These are phyloP conservation scores for Ganoderma lingzhi DNA, from an alignment of 1,284 basidiomycete species.

Conservation along the genomic window DNA sequence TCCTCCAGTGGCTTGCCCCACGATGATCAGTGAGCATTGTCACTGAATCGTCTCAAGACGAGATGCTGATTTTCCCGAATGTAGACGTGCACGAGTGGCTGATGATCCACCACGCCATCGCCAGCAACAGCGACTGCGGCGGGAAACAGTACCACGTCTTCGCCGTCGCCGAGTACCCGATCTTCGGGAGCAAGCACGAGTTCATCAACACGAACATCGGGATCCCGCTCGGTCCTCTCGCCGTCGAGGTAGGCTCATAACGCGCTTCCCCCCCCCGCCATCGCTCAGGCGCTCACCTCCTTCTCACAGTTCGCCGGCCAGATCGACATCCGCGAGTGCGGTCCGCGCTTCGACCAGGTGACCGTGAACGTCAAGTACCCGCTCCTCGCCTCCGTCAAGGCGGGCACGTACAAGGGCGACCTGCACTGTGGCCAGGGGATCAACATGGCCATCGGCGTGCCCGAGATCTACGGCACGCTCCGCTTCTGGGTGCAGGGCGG, in stretches of 20 bases:
- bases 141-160: neutral
- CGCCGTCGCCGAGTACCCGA: slow-evolving; percentile 6
- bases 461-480: slow-evolving; percentile 2
- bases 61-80: neutral
- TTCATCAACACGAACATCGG: neutral
- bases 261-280: no score
- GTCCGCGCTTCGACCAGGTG: neutral
- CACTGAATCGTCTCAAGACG: no score
- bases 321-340: neutral
- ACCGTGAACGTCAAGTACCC: slow-evolving; percentile 4
- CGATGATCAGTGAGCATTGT: neutral
- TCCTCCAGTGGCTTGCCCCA: neutral
- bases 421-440: neutral
- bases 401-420: neutral
- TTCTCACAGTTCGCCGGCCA: neutral
- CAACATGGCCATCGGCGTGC: neutral
- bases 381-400: neutral
- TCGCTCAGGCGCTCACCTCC: neutral
- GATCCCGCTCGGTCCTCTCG: neutral
- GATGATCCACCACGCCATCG: neutral
- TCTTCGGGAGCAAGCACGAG: neutral
- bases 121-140: neutral
- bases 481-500: neutral
- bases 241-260: neutral
- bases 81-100: slow-evolving; percentile 5